Percentiles rank a stretch among this genome's conserved stretches.
Evolutionary conservation across 129 eudicot genomes (phyloP).

Genomic region (Escallonia herrerae): DNA sequence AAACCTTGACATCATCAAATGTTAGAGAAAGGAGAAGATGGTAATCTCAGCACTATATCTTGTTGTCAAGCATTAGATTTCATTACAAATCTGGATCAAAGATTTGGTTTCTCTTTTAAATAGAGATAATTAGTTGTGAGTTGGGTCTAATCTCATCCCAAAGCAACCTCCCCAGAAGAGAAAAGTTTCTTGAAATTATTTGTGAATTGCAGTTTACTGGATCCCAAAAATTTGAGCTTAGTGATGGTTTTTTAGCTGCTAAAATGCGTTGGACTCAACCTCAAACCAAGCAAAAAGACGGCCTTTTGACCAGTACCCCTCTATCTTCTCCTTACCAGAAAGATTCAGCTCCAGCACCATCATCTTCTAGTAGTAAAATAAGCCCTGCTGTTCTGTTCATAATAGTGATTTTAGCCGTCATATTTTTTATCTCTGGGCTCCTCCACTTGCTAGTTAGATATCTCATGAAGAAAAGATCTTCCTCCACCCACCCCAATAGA

Average conservation of each 20-base stretch:
- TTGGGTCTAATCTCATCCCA: slow-evolving; percentile 3
- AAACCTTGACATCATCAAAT: too few relatives aligned
- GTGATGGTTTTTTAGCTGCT: slow-evolving; percentile 17
- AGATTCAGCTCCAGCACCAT: slow-evolving; percentile 11
- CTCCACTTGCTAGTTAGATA: slow-evolving; percentile 60
- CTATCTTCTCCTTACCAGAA: slow-evolving; percentile 19
- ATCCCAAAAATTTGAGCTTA: background rate
- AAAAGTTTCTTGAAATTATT: slow-evolving; percentile 1
- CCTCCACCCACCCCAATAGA: slow-evolving; percentile 41
- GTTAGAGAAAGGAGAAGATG: background rate
- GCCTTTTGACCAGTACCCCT: slow-evolving; percentile 8
- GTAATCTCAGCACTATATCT: background rate
- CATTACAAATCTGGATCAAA: background rate
- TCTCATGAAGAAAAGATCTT: slow-evolving; percentile 42
- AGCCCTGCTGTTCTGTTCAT: slow-evolving; percentile 53
- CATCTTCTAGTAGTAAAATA: slow-evolving; percentile 41
- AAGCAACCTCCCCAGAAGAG: background rate
- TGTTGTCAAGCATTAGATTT: background rate
- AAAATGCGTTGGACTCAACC: slow-evolving; percentile 35
- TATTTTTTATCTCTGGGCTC: slow-evolving; percentile 63
- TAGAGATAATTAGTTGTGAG: background rate
- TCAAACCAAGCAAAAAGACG: slow-evolving; percentile 16
- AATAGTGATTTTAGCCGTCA: slow-evolving; percentile 49
- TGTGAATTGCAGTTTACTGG: background rate
- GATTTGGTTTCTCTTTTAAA: background rate